Percentiles rank a stretch among this genome's conserved stretches.
Evolutionary conservation across 2,329 filamentous ascomycete genomes (phyloP).

Genomic region (Colletotrichum echinochloae): DNA sequence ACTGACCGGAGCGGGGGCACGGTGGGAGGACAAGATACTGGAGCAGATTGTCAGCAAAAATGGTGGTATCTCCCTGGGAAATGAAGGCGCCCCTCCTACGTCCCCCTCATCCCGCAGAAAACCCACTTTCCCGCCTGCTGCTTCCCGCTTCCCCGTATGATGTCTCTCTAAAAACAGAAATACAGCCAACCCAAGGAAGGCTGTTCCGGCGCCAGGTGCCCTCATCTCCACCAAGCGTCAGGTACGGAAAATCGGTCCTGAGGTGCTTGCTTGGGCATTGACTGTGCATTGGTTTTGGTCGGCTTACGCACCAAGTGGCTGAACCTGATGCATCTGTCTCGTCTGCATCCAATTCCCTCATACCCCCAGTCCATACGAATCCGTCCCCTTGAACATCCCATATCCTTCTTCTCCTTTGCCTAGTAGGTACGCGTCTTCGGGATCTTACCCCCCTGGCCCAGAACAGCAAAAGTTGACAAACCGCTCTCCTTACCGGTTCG

Average conservation of each 20-base stretch:
- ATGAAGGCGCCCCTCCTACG: background rate
- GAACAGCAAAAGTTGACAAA: constrained; percentile 24
- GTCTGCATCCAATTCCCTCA: constrained; percentile 18
- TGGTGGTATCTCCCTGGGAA: constrained; percentile 2
- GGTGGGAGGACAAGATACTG: background rate
- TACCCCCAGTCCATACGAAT: constrained; percentile 24
- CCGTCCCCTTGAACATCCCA: background rate
- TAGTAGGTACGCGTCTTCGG: background rate
- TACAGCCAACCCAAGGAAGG: background rate
- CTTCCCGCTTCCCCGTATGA: constrained; percentile 30
- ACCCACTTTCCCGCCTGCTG: constrained; percentile 23
- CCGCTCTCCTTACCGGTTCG: constrained; percentile 7
- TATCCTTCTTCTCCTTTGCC: background rate
- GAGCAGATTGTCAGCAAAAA: background rate
- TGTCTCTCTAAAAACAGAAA: background rate
- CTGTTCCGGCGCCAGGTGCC: background rate
- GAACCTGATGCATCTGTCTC: background rate
- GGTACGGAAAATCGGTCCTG: background rate
- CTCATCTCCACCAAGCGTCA: constrained; percentile 6
- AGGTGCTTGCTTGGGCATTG: background rate
- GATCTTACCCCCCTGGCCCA: background rate
- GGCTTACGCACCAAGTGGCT: background rate
- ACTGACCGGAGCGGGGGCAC: background rate
- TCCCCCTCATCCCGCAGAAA: constrained; percentile 12
- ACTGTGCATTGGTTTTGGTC: background rate